Percentiles rank a stretch among this genome's conserved stretches.
phyloP scores from a whole-genome alignment of 2,329 filamentous ascomycete species.

The Pseudopithomyces maydicus region DNA sequence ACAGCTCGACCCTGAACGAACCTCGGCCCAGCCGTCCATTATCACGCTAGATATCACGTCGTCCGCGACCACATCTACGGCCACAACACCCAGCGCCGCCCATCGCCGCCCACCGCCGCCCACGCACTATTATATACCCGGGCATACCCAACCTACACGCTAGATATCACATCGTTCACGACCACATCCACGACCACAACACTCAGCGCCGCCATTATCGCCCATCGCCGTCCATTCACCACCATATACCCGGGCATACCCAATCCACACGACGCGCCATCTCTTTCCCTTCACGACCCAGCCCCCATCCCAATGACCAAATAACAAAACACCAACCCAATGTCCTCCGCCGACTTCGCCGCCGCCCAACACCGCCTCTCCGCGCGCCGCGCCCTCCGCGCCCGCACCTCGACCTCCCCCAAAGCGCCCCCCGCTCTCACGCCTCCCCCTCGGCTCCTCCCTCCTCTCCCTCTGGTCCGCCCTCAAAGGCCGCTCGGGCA shows the following conservation, averaged over 20 bases:
- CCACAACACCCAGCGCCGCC: not conserved
- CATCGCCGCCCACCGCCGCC: no score
- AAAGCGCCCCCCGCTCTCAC: conserved; percentile 45
- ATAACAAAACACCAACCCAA: conserved; percentile 24
- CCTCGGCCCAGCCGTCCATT: conserved; percentile 34
- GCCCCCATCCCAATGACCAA: not conserved
- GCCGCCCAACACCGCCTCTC: conserved; percentile 87
- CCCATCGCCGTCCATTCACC: no score
- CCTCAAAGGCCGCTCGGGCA: conserved; percentile 75
- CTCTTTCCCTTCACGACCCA: no score
- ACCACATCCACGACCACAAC: not conserved
- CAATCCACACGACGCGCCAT: no score
- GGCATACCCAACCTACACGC: no score
- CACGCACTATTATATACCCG: no score
- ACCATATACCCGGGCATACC: no score
- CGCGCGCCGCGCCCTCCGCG: conserved; percentile 77
- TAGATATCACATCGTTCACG: no score
- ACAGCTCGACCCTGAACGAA: conserved; percentile 24
- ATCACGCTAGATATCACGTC: no score
- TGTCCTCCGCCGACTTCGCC: conserved; percentile 71
- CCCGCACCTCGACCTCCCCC: conserved; percentile 62
- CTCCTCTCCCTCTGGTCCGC: conserved; percentile 69
- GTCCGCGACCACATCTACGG: conserved; percentile 16
- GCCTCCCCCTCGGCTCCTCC: conserved; percentile 55
- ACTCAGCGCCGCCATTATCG: no score